These are phyloP conservation scores for Ensete ventricosum DNA, from an alignment of 176 grass and related monocot genomes.

Conservation along the genomic window DNA sequence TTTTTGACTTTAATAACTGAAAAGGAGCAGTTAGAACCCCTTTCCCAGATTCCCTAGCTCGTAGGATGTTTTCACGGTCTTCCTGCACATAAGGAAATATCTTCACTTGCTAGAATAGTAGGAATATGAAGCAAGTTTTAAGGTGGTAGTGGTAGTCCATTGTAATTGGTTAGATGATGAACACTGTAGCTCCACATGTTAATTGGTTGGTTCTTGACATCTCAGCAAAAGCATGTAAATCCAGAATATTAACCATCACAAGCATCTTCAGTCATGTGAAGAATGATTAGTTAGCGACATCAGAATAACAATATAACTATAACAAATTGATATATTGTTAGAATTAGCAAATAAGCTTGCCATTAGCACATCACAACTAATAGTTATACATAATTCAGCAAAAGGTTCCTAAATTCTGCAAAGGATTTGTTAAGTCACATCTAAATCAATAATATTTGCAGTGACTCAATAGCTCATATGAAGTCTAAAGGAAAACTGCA, in stretches of 20 bases:
- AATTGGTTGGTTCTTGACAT: not conserved
- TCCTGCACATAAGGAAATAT: constrained; percentile 37
- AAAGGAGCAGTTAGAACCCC: constrained; percentile 93
- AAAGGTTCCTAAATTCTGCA: not conserved
- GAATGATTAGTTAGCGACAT: not conserved
- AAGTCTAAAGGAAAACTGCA: too few relatives aligned
- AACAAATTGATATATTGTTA: not conserved
- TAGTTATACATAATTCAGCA: not conserved
- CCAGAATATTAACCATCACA: not conserved
- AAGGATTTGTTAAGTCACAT: not conserved
- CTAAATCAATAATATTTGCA: too few relatives aligned
- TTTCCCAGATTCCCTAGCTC: constrained; percentile 74
- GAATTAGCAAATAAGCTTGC: not conserved
- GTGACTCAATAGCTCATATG: too few relatives aligned
- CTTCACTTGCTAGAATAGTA: not conserved
- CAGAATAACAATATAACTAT: not conserved
- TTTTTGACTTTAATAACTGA: constrained; percentile 66
- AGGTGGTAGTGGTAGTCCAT: not conserved
- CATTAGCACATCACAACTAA: not conserved
- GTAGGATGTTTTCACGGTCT: constrained; percentile 80
- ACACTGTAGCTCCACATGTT: not conserved
- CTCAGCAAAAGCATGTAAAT: not conserved
- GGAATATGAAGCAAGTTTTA: not conserved
- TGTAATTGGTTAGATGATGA: not conserved
- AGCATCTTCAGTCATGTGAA: not conserved